These are phyloP conservation scores for Dunaliella primolecta DNA, from an alignment of 139 green algal genomes.

Conservation along the genomic window DNA sequence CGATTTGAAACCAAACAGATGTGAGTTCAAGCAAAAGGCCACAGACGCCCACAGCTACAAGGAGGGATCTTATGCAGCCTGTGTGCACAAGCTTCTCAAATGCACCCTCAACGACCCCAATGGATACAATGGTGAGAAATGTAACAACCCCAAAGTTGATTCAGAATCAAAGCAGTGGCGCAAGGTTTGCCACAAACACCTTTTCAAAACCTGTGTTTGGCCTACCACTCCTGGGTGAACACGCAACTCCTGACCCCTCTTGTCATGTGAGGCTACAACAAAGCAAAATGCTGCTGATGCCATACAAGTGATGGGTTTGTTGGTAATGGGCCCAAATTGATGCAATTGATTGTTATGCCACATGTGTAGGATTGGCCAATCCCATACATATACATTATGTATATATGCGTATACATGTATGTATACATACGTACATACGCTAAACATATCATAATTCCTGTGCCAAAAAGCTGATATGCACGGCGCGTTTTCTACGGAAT, in stretches of 20 bases:
- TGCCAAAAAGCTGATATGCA: too few relatives aligned
- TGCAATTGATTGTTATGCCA: neutral
- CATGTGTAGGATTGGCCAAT: neutral
- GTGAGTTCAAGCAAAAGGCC: neutral
- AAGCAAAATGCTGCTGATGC: too few relatives aligned
- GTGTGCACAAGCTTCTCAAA: neutral
- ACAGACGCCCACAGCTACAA: neutral
- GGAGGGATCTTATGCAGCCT: neutral
- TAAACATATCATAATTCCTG: too few relatives aligned
- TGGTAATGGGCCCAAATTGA: neutral
- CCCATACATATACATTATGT: neutral
- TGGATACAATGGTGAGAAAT: too few relatives aligned
- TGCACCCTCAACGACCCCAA: too few relatives aligned
- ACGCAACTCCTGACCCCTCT: neutral
- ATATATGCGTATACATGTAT: neutral
- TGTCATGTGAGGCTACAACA: neutral
- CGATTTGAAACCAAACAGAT: neutral
- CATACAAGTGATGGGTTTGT: too few relatives aligned
- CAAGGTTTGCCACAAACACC: too few relatives aligned
- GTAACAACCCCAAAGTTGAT: too few relatives aligned
- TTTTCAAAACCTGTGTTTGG: too few relatives aligned
- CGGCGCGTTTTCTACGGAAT: too few relatives aligned
- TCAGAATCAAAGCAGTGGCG: too few relatives aligned
- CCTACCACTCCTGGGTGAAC: neutral
- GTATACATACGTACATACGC: too few relatives aligned